Conservation (phyloP, 2,329 filamentous ascomycete species). For the Pleoardoris graminearum region DNA sequence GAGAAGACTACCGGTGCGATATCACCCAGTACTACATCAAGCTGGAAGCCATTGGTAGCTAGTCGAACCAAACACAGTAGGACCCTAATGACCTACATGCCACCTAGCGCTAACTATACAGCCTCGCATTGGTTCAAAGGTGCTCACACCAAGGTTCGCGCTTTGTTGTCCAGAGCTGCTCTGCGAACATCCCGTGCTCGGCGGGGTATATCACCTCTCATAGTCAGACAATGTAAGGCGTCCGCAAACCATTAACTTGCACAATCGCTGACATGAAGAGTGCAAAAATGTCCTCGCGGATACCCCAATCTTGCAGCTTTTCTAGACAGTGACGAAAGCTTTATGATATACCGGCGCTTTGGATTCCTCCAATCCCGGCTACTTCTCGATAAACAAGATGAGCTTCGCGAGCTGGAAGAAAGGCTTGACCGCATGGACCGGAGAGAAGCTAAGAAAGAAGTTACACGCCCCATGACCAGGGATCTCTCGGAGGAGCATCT, state of each 20-base stretch:
- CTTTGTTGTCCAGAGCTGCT: no score
- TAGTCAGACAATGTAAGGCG: no score
- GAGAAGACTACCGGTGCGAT: neutral
- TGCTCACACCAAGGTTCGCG: no score
- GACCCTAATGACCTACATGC: no score
- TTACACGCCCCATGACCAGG: constrained; percentile 8
- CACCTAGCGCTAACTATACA: no score
- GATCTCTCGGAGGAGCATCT: neutral
- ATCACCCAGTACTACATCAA: neutral
- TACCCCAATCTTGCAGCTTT: constrained; percentile 48
- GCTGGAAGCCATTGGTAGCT: no score
- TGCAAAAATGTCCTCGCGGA: constrained; percentile 28
- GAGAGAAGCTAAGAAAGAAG: constrained; percentile 3
- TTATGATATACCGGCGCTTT: constrained; percentile 49
- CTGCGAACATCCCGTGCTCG: no score
- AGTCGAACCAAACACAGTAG: no score
- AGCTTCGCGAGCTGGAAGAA: constrained; percentile 24
- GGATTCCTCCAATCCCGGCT: constrained; percentile 48
- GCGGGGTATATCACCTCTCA: no score
- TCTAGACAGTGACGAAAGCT: constrained; percentile 48
- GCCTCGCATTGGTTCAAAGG: no score
- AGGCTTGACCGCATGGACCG: constrained; percentile 23
- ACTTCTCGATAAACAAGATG: constrained; percentile 19
- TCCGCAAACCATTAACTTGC: no score
- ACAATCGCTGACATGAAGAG: constrained; percentile 10